Evolutionary conservation across 2,329 filamentous ascomycete genomes (phyloP), one percentile per base, ranked within the genome.

Genomic region (Cladophialophora chaetospira): DNA sequence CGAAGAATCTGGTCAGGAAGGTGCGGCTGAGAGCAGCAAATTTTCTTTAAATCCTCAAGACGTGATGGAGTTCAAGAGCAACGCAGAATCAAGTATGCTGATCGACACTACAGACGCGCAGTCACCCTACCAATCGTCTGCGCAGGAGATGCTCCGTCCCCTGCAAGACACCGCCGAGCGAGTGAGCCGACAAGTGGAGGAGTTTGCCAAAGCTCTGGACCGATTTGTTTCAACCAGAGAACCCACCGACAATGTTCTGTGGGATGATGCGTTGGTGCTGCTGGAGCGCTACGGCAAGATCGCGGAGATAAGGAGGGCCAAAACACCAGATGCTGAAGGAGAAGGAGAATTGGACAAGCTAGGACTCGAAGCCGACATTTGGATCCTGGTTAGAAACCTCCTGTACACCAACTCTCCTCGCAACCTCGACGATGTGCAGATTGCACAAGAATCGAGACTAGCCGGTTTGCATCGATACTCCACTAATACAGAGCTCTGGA

Each of bases 351-450:
- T 87, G 10, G 78, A 81, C 67, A 82, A 84, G 54, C 88, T 91
- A 80, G 86, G 95, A 71, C 82, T 88, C 62, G 94, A 99, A 73
- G 84, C 86, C 36, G 90, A 95, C 66, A 94, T 91, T 0, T 99
- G 94, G 94, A 52, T 54, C 11, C 46, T 65, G 40, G 49, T 59
- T 35, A 33, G 55, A 87, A 95, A 68, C 79, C 97, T 25, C 76
- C 97, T 57, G 82, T 85, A 46, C 82, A 89, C 35, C 78, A 96
- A 59, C 80, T 96, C 49, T 90, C 68, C 75, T 79, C 31, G 66
- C 78, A 63, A 74, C 75, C 63, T 65, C 19, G 62, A 67, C 57
- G 72, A 75, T 53, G 64, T 71, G 63, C 69, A 70, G 62, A 67
- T 72, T 54, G 70, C 65, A 11, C 75, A 77, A 54, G 69, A 72